A percentile compares a stretch with the other conserved stretches of the same genome.
Evolutionary conservation across 805 yeast species (phyloP).

Genomic region (Saccharomycopsis sp.): DNA sequence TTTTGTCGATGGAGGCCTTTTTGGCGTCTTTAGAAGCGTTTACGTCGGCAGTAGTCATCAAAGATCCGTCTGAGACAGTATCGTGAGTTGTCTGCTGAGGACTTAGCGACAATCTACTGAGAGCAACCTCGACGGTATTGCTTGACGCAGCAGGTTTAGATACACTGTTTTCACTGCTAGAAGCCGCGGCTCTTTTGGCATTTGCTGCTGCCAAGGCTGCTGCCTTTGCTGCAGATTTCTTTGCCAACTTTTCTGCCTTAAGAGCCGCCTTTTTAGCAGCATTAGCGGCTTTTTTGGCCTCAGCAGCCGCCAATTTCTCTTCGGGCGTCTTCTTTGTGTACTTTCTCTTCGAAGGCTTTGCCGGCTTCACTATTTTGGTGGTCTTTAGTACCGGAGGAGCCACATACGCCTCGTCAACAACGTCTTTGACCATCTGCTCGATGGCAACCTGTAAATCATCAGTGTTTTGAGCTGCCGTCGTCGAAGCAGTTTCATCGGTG

Average conservation of each 20-base stretch:
- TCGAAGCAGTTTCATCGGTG: not conserved
- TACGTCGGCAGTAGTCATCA: no score
- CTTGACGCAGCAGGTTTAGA: not conserved
- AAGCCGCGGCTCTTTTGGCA: not conserved
- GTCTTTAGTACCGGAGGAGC: not conserved
- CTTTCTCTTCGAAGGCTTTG: not conserved
- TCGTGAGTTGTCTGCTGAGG: not conserved
- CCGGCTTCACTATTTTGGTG: not conserved
- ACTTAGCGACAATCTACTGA: not conserved
- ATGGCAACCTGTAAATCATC: conserved; percentile 19
- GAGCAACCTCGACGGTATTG: not conserved
- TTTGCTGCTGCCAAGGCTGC: not conserved
- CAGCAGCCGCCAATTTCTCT: conserved; percentile 1
- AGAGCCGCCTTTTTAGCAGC: not conserved
- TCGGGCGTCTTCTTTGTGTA: not conserved
- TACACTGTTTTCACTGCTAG: not conserved
- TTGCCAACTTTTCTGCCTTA: not conserved
- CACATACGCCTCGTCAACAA: conserved; percentile 18
- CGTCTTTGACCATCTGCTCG: conserved; percentile 20
- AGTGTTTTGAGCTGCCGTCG: not conserved
- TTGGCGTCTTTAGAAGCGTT: not conserved
- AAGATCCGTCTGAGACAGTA: no score
- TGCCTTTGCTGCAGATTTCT: not conserved
- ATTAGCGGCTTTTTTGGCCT: not conserved
- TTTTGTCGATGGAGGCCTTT: no score